phyloP scores from a whole-genome alignment of 23 red algal species.

The Agarophyton chilense region DNA sequence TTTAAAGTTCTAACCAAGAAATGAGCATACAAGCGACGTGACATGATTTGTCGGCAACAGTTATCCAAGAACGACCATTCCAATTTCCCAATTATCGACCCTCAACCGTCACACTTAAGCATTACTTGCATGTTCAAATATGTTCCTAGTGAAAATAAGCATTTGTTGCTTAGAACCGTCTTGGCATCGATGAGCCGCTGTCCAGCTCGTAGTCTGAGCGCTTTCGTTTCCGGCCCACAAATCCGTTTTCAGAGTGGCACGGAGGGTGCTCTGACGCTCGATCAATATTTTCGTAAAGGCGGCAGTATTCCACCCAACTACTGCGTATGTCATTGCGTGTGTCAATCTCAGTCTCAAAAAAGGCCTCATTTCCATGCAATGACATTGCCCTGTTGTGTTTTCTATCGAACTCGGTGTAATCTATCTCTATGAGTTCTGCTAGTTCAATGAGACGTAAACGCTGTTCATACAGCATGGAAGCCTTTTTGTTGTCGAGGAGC shows the following conservation, averaged over 20 bases:
- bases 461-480: neutral
- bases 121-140: no score
- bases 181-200: neutral
- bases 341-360: neutral
- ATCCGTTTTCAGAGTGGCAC: neutral
- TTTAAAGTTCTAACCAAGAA: neutral
- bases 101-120: no score
- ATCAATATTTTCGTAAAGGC: neutral
- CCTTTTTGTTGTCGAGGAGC: neutral
- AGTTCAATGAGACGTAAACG: neutral
- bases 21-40: no score
- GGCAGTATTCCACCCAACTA: slow-evolving; percentile 13
- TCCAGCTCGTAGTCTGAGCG: neutral
- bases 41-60: no score
- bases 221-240: neutral
- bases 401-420: neutral
- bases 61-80: no score
- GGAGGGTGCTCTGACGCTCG: neutral
- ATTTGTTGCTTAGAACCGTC: neutral
- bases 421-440: neutral
- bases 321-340: neutral
- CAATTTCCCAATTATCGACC: no score
- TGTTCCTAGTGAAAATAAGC: neutral
- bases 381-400: neutral
- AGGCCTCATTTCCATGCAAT: neutral